These are phyloP conservation scores for Mycena vulgaris DNA, from an alignment of 768 basidiomycete genomes.

Conservation along the genomic window DNA sequence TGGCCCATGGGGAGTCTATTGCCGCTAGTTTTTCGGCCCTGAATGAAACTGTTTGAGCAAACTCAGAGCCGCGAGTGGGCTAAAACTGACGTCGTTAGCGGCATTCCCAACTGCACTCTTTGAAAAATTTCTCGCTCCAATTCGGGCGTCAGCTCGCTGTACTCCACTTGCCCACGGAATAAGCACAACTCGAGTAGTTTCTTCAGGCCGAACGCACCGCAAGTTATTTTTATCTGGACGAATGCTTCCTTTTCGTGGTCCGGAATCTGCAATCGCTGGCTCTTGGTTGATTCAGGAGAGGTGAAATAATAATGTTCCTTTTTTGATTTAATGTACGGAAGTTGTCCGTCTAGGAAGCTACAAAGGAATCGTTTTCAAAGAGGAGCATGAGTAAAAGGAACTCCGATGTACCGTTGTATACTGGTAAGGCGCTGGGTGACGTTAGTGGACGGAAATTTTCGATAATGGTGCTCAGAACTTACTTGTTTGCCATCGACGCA, in stretches of 20 bases:
- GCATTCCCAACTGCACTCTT: constrained; percentile 85
- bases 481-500: constrained; percentile 92
- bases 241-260: constrained; percentile 67
- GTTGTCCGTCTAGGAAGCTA: constrained; percentile 80
- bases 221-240: constrained; percentile 71
- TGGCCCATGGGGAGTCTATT: constrained; percentile 78
- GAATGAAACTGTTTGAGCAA: not conserved
- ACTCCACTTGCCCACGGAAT: constrained; percentile 69
- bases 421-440: constrained; percentile 71
- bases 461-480: constrained; percentile 44
- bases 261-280: constrained; percentile 67
- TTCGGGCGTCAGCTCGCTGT: constrained; percentile 65
- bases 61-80: not conserved
- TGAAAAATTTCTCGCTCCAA: constrained; percentile 87
- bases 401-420: constrained; percentile 30
- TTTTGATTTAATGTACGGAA: constrained; percentile 58
- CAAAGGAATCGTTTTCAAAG: not conserved
- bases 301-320: constrained; percentile 79
- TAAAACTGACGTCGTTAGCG: constrained; percentile 71
- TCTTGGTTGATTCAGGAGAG: constrained; percentile 60
- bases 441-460: not conserved
- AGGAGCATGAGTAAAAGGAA: not conserved
- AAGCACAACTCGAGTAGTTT: not conserved
- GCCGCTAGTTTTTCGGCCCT: constrained; percentile 83
- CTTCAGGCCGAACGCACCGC: constrained; percentile 61